A percentile compares a stretch with the other conserved stretches of the same genome.
phyloP scores from a whole-genome alignment of 345 rosid species.

The Cardiospermum halicacabum region DNA sequence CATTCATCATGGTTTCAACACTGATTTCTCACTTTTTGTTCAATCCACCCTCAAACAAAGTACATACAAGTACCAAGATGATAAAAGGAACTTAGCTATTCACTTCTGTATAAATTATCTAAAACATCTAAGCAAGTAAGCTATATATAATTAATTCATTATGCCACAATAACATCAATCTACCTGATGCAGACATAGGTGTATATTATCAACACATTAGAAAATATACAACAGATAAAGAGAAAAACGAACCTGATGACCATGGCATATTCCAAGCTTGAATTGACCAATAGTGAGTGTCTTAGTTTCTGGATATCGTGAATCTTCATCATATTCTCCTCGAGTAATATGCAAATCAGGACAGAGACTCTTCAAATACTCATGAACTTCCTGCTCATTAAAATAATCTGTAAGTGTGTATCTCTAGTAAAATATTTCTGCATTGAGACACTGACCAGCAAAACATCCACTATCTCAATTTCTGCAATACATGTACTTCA shows the following conservation, averaged over 20 bases:
- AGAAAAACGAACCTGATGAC: conserved; percentile 37
- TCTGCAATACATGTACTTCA: not conserved
- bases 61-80: not conserved
- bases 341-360: conserved; percentile 35
- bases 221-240: not conserved
- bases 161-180: not conserved
- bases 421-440: not conserved
- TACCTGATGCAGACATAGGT: not conserved
- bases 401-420: not conserved
- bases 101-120: not conserved
- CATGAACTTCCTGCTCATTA: conserved; percentile 34
- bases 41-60: not conserved
- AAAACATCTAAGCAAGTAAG: not conserved
- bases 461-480: not conserved
- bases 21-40: not conserved
- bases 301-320: conserved; percentile 35
- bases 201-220: not conserved
- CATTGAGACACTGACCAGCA: not conserved
- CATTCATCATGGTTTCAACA: not conserved
- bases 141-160: not conserved
- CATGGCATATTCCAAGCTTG: conserved; percentile 39
- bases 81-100: not conserved
- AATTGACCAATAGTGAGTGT: conserved; percentile 37
- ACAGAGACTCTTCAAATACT: conserved; percentile 34
- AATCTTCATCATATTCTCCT: conserved; percentile 40